These are phyloP conservation scores for Chlorella sp. DNA, from an alignment of 139 green algal genomes.

Conservation along the genomic window DNA sequence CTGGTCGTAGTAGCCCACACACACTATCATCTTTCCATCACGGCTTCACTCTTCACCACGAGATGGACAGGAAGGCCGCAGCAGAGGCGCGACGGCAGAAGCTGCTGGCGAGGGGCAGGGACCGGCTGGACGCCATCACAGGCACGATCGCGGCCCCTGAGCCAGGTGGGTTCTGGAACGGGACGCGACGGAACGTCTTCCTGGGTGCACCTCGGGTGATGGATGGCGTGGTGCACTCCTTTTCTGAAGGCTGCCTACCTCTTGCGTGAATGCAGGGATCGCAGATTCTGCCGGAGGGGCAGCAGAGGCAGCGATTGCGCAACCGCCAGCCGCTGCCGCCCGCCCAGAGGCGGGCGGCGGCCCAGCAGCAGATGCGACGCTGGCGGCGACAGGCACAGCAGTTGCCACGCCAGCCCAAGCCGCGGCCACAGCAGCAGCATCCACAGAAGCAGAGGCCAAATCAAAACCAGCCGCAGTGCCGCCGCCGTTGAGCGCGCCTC, in stretches of 20 bases:
- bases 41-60: background rate
- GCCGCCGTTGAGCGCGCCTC: too few species aligned
- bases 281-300: background rate
- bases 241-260: background rate
- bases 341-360: too few species aligned
- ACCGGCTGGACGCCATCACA: background rate
- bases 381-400: too few species aligned
- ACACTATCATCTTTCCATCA: background rate
- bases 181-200: background rate
- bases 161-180: background rate
- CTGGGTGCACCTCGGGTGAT: background rate
- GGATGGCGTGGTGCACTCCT: background rate
- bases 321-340: background rate
- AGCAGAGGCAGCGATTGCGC: background rate
- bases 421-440: too few species aligned
- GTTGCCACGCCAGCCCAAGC: too few species aligned
- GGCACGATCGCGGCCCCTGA: background rate
- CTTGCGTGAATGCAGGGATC: background rate
- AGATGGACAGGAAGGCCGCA: background rate
- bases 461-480: too few species aligned
- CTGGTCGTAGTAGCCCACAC: background rate
- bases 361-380: too few species aligned
- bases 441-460: too few species aligned
- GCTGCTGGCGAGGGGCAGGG: background rate
- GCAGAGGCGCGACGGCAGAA: background rate